Percentiles rank a stretch among this genome's conserved stretches.
Evolutionary conservation across 2,329 filamentous ascomycete genomes (phyloP).

Genomic region (Hypoxylon sp.): DNA sequence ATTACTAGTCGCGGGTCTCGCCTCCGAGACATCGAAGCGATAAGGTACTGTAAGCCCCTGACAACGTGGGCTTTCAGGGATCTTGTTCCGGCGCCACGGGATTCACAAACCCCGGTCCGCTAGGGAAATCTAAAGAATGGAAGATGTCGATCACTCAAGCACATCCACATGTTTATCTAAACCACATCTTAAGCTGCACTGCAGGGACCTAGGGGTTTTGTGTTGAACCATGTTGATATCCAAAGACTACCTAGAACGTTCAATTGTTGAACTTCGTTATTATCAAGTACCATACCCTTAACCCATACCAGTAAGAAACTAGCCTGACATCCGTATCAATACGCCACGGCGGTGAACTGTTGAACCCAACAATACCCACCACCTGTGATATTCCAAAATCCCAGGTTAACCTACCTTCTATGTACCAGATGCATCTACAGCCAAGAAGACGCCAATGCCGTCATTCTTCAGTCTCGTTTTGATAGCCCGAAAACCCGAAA

Average conservation of each 20-base stretch:
- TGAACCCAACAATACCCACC: not conserved
- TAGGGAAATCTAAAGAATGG: constrained; percentile 7
- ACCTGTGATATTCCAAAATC: not conserved
- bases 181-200: not conserved
- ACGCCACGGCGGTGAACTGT: constrained; percentile 1
- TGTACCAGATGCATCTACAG: not conserved
- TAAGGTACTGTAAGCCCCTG: not conserved
- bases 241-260: not conserved
- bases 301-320: not conserved
- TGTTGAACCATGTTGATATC: not conserved
- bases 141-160: not conserved
- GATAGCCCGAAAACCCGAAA: not conserved
- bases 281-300: not conserved
- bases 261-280: not conserved
- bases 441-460: constrained; percentile 14
- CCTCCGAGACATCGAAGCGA: constrained; percentile 11
- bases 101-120: not conserved
- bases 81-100: constrained; percentile 8
- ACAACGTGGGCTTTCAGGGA: constrained; percentile 29
- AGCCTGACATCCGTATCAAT: not conserved
- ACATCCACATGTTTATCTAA: not conserved
- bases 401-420: not conserved
- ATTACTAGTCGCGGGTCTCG: not conserved
- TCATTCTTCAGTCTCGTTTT: not conserved
- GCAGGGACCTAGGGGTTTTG: not conserved